Evolutionary conservation across 2,329 filamentous ascomycete species (phyloP).

Genomic region (Claviceps pusilla): DNA sequence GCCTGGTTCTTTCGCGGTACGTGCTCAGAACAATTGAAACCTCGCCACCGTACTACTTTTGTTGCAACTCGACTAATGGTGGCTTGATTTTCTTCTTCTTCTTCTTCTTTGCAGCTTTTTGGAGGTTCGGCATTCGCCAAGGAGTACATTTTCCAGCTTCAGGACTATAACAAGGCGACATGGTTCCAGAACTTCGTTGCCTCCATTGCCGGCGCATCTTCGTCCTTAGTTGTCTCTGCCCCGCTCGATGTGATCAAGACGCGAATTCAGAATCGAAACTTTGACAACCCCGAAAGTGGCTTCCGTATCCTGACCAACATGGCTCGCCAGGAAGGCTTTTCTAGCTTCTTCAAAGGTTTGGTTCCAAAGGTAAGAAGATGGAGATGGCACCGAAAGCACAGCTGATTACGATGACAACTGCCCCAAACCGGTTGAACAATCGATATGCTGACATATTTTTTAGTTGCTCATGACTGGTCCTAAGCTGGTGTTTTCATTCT

Average conservation of each 20-base stretch:
- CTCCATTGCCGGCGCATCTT: slow-evolving; percentile 85
- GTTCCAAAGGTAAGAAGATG: slow-evolving; percentile 55
- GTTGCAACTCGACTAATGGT: background rate
- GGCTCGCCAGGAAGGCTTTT: slow-evolving; percentile 74
- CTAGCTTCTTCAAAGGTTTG: slow-evolving; percentile 93
- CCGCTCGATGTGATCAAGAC: slow-evolving; percentile 97
- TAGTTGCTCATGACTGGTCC: slow-evolving; percentile 94
- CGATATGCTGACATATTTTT: slow-evolving; percentile 2
- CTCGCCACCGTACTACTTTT: background rate
- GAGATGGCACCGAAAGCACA: background rate
- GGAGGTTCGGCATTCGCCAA: slow-evolving; percentile 95
- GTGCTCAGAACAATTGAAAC: slow-evolving; percentile 20
- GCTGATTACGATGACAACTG: background rate
- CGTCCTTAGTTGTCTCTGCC: slow-evolving; percentile 90
- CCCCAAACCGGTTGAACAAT: slow-evolving; percentile 8
- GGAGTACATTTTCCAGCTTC: slow-evolving; percentile 79
- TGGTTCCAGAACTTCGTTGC: slow-evolving; percentile 98
- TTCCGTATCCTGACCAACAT: slow-evolving; percentile 87
- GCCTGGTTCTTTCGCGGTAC: slow-evolving; percentile 86
- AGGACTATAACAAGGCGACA: slow-evolving; percentile 86
- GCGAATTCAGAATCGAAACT: slow-evolving; percentile 95
- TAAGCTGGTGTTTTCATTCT: slow-evolving; percentile 98
- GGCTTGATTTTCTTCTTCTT: no score
- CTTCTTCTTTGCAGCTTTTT: slow-evolving; percentile 55
- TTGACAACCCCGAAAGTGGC: slow-evolving; percentile 90